Evolutionary conservation across 805 yeast species (phyloP).

Genomic region (Wickerhamomyces subpelliculosus): DNA sequence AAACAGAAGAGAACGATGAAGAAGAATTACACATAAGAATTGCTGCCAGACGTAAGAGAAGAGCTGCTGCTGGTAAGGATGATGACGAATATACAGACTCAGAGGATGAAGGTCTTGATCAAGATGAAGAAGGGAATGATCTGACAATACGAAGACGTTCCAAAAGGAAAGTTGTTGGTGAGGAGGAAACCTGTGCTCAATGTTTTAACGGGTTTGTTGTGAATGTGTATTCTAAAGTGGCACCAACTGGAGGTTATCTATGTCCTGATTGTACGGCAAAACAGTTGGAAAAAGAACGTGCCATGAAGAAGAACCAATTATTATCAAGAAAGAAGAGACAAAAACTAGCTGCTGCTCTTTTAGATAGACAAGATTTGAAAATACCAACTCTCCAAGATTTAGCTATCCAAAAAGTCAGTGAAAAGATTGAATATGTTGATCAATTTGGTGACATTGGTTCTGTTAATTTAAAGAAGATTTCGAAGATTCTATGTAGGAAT

Average conservation of each 20-base stretch:
- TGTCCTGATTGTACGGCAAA: conserved; percentile 55
- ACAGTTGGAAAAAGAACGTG: conserved; percentile 34
- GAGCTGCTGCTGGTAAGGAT: conserved; percentile 27
- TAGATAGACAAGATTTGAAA: conserved; percentile 59
- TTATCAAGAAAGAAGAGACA: conserved; percentile 69
- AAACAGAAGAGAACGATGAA: conserved; percentile 18
- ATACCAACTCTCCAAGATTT: conserved; percentile 75
- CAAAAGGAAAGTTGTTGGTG: conserved; percentile 32
- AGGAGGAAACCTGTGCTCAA: conserved; percentile 53
- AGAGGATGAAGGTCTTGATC: conserved; percentile 22
- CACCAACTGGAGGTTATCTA: conserved; percentile 51
- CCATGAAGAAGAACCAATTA: conserved; percentile 43
- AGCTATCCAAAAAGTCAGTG: conserved; percentile 63
- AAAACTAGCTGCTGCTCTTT: conserved; percentile 74
- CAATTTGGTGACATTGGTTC: conserved; percentile 83
- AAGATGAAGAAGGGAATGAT: conserved; percentile 25
- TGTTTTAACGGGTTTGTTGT: conserved; percentile 56
- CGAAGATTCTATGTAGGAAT: conserved; percentile 73
- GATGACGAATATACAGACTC: conserved; percentile 30
- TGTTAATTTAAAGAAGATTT: conserved; percentile 60
- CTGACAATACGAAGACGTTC: not conserved
- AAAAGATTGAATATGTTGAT: conserved; percentile 67
- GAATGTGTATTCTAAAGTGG: conserved; percentile 56
- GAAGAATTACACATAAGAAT: conserved; percentile 27
- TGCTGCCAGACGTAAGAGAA: conserved; percentile 36